Conservation (phyloP, 2,329 filamentous ascomycete species). For the Penicillium verrucosum region DNA sequence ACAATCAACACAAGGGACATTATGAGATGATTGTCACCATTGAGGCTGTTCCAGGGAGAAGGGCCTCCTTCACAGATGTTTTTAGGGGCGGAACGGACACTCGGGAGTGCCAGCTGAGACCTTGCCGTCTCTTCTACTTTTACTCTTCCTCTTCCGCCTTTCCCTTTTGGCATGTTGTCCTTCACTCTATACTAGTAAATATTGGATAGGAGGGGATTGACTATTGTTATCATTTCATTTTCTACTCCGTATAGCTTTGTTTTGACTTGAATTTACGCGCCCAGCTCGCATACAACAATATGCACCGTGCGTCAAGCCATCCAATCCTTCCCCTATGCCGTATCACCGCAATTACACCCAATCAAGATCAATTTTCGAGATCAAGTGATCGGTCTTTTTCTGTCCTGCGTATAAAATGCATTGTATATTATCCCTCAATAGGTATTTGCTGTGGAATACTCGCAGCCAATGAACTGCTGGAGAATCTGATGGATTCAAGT, state of each 20-base stretch:
- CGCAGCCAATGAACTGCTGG: not conserved
- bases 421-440: not conserved
- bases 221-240: not conserved
- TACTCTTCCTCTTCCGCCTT: conserved; percentile 1
- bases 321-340: not conserved
- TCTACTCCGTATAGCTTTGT: not conserved
- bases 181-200: not conserved
- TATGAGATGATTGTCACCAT: conserved; percentile 1
- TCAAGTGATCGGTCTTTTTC: not conserved
- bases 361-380: not conserved
- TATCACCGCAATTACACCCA: not conserved
- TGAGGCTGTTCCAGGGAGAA: conserved; percentile 5
- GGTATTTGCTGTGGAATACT: not conserved
- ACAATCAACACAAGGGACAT: not conserved
- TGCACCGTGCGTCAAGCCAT: not conserved
- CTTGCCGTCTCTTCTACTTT: not conserved
- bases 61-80: conserved; percentile 4
- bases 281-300: not conserved
- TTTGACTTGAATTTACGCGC: not conserved
- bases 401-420: not conserved
- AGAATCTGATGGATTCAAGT: not conserved
- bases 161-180: not conserved
- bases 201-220: not conserved
- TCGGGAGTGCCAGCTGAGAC: conserved; percentile 2
- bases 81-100: conserved; percentile 10